A percentile compares a stretch with the other conserved stretches of the same genome.
phyloP scores from a whole-genome alignment of 2,329 filamentous ascomycete species.

The Ophiostoma sp. region DNA sequence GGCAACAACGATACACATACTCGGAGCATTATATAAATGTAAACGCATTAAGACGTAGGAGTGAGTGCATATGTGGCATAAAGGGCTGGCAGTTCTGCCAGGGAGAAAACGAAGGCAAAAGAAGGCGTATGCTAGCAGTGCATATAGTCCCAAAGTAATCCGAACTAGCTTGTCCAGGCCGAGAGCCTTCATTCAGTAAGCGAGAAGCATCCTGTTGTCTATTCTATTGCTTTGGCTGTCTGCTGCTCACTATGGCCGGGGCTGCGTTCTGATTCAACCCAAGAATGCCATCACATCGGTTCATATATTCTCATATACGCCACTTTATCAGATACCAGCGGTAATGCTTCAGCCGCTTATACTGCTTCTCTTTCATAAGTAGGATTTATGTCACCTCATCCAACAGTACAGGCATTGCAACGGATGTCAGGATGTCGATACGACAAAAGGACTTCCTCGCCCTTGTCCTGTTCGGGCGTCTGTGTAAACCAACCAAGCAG shows the following conservation, averaged over 20 bases:
- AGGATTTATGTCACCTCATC: too few relatives aligned
- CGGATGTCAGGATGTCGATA: neutral
- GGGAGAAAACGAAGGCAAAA: neutral
- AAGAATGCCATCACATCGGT: neutral
- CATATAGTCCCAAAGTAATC: neutral
- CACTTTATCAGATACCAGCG: too few relatives aligned
- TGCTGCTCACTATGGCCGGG: neutral
- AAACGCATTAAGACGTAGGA: neutral
- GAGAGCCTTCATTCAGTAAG: neutral
- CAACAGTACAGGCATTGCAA: too few relatives aligned
- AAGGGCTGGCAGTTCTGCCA: neutral
- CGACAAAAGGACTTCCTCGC: neutral
- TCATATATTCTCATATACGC: too few relatives aligned
- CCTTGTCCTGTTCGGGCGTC: neutral
- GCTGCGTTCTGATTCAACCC: neutral
- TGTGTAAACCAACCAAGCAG: conserved; percentile 11
- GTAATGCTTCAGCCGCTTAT: too few relatives aligned
- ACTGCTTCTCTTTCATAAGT: too few relatives aligned
- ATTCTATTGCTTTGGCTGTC: neutral
- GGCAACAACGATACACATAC: neutral
- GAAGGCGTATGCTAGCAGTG: neutral
- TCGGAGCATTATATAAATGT: neutral
- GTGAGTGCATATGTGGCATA: neutral
- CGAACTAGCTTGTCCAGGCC: neutral
- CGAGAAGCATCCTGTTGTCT: neutral